phyloP scores from a whole-genome alignment of 2,329 filamentous ascomycete species.

The Fusarium euwallaceae region DNA sequence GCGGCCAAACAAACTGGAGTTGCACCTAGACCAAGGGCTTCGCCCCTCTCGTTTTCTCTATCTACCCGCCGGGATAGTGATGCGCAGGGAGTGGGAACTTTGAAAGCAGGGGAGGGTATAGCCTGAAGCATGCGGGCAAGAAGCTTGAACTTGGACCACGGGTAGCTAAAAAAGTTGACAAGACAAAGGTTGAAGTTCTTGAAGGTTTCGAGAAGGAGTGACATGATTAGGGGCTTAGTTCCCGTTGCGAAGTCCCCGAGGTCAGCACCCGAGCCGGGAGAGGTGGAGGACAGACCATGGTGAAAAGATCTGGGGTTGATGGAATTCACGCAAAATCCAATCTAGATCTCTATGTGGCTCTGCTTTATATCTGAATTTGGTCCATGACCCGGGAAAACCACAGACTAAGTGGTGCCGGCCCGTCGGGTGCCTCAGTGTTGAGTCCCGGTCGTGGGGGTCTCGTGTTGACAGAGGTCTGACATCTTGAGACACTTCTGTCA shows the following conservation, averaged over 20 bases:
- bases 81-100: too few species aligned
- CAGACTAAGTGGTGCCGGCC: background rate
- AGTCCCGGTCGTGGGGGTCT: background rate
- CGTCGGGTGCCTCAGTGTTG: background rate
- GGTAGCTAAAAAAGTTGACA: too few species aligned
- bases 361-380: background rate
- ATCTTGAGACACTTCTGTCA: background rate
- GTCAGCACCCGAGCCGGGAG: background rate
- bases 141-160: too few species aligned
- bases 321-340: background rate
- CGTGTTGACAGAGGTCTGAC: background rate
- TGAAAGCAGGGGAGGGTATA: too few species aligned
- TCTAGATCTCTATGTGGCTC: background rate
- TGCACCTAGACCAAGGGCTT: too few species aligned
- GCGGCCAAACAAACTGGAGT: too few species aligned
- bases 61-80: too few species aligned
- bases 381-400: rapidly evolving
- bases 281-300: background rate
- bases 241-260: background rate
- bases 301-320: background rate
- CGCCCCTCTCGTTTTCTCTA: too few species aligned
- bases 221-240: too few species aligned
- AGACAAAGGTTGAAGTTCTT: too few species aligned
- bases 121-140: too few species aligned
- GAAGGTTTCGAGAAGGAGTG: too few species aligned